Evolutionary conservation across 1,284 basidiomycete genomes (phyloP), one percentile per base, ranked within the genome.

Genomic region (Cutaneotrichosporon cavernicola): DNA sequence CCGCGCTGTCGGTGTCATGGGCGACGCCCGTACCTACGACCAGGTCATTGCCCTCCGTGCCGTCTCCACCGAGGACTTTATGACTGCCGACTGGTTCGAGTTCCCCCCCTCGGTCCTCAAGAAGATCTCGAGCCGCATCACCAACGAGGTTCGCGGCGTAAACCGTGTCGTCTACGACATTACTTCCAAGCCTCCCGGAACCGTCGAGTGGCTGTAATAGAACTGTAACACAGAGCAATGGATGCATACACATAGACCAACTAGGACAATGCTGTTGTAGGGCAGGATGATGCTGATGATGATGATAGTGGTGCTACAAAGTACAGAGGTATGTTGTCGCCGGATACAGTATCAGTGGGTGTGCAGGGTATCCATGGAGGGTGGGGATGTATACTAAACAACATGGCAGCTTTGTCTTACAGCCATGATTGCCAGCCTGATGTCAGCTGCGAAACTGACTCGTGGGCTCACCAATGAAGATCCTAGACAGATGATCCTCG

Each of bases 61-160:
- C 30, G 94, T 97, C 18, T 89, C 91, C 74, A 89, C 91, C 16
- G 92, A 97, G 78, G 94, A 97, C 80, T 97, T 97, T 76, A 97
- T 97, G 94, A 97, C 94, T 10, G 94, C 94, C 38, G 93, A 97
- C 80, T 97, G 94, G 90, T 95, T 90, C 82, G 89, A 92, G 32
- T 99, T 99, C 86, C 94, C 96, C n/a, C 83, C 92, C 22, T 89
- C 90, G 53, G 89, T 99, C 21, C 82, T 99, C 65, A 88, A 90
- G 72, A 89, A 89, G 73, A 94, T 99, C 73, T 97, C 94, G 22
- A 96, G 92, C 61, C 86, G 97, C 62, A 99, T 99, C 74, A 99
- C 97, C 52, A 99, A 99, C 81, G 97, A 99, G 82, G 78, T 81
- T 66, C 76, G 78, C 65, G 96, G 96, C 30, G 88, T 98, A 76